Percentiles rank a stretch among this genome's conserved stretches.
Conservation (phyloP, 805 yeast species). For the Spathaspora passalidarum region DNA sequence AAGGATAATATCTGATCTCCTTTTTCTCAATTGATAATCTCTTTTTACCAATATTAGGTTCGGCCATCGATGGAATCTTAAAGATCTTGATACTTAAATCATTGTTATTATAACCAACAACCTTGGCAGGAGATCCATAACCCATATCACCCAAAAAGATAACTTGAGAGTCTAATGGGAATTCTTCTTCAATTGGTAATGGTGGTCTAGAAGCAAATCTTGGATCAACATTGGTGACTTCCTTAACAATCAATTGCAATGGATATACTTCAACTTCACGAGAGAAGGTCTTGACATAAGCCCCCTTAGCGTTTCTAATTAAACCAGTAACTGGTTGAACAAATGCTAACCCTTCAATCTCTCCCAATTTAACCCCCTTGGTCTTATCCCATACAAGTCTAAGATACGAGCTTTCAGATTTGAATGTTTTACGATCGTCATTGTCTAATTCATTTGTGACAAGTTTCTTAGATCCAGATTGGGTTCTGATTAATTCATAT, state of each 20-base stretch:
- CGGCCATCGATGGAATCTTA: conserved; percentile 39
- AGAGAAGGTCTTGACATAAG: conserved; percentile 70
- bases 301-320: conserved; percentile 65
- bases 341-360: conserved; percentile 56
- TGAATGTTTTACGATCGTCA: conserved; percentile 50
- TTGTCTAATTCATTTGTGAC: conserved; percentile 33
- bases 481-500: conserved; percentile 40
- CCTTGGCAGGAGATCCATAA: conserved; percentile 75
- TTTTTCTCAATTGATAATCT: conserved; percentile 57
- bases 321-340: conserved; percentile 81
- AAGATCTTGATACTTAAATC: conserved; percentile 50
- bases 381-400: conserved; percentile 42
- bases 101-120: conserved; percentile 55
- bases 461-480: conserved; percentile 17
- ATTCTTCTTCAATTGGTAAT: conserved; percentile 75
- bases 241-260: conserved; percentile 75
- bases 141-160: conserved; percentile 83
- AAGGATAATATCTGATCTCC: conserved; percentile 58
- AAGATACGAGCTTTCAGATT: conserved; percentile 37
- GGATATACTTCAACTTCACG: conserved; percentile 58
- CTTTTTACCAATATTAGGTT: conserved; percentile 63
- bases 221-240: conserved; percentile 67
- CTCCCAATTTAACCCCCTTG: conserved; percentile 61
- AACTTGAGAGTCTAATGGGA: conserved; percentile 67
- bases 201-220: conserved; percentile 74